These are phyloP conservation scores for Hypoxylon rickii DNA, from an alignment of 495 filamentous ascomycete genomes.

Conservation along the genomic window DNA sequence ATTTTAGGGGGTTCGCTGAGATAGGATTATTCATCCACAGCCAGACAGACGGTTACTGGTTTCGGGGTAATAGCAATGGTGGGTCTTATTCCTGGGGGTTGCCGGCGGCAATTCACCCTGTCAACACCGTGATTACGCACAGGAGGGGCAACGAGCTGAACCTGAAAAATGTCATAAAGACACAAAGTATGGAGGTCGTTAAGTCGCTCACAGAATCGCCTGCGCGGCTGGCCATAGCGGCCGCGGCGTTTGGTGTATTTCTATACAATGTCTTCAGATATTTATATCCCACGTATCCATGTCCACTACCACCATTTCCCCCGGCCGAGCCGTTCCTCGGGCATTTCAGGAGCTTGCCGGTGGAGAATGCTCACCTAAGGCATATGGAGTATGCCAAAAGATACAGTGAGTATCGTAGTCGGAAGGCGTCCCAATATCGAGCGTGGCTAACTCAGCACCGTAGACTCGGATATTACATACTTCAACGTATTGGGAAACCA, in stretches of 20 bases:
- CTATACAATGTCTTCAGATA: conserved; percentile 9
- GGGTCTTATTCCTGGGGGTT: neutral
- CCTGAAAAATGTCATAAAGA: neutral
- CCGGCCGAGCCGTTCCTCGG: conserved; percentile 48
- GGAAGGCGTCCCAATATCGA: too few relatives aligned
- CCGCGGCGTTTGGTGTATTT: conserved; percentile 1
- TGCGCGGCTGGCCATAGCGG: conserved; percentile 1
- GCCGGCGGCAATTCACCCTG: neutral
- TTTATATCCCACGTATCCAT: conserved; percentile 29
- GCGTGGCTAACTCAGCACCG: conserved; percentile 4
- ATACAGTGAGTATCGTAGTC: conserved; percentile 45
- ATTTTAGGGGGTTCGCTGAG: too few relatives aligned
- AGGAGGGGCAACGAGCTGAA: neutral
- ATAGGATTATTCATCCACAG: too few relatives aligned
- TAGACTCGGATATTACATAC: conserved; percentile 42
- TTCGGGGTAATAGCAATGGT: too few relatives aligned
- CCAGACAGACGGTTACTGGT: too few relatives aligned
- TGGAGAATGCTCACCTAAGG: conserved; percentile 45
- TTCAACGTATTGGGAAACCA: conserved; percentile 49
- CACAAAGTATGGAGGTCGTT: conserved; percentile 15
- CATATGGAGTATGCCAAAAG: conserved; percentile 47
- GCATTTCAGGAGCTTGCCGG: conserved; percentile 46
- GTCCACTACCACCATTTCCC: conserved; percentile 44
- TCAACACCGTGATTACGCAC: neutral
- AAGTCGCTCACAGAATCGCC: conserved; percentile 15